Evolutionary conservation across 305 asterid species (phyloP).

Genomic region (Solanum hybrid): DNA sequence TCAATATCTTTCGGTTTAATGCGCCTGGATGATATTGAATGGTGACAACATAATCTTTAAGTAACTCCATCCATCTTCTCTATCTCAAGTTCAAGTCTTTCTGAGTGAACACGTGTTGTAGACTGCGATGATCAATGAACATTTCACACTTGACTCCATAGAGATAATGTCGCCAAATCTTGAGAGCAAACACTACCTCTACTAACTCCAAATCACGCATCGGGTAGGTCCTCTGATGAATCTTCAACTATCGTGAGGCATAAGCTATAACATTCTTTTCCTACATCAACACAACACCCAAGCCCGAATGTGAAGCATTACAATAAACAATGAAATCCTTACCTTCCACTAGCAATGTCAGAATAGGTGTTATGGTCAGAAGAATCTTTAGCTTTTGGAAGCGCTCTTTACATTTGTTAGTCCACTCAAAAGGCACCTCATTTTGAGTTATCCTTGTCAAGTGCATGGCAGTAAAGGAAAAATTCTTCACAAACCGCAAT

Average conservation of each 20-base stretch:
- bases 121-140: not conserved
- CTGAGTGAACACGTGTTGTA: not conserved
- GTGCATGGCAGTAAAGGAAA: not conserved
- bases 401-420: not conserved
- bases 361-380: not conserved
- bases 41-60: too few relatives aligned
- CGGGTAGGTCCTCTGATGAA: not conserved
- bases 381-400: not conserved
- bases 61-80: too few relatives aligned
- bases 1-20: too few relatives aligned
- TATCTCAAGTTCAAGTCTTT: too few relatives aligned
- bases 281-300: not conserved
- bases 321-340: too few relatives aligned
- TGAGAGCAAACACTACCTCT: not conserved
- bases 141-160: not conserved
- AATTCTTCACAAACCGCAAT: not conserved
- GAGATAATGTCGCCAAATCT: not conserved
- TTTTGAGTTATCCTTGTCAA: not conserved
- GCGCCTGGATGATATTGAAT: too few relatives aligned
- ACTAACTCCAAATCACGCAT: not conserved
- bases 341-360: not conserved
- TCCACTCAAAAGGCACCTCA: not conserved
- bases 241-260: not conserved
- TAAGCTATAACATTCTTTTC: not conserved
- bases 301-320: not conserved